phyloP scores from a whole-genome alignment of 2,329 filamentous ascomycete genomes.

The Aspergillus niger region DNA sequence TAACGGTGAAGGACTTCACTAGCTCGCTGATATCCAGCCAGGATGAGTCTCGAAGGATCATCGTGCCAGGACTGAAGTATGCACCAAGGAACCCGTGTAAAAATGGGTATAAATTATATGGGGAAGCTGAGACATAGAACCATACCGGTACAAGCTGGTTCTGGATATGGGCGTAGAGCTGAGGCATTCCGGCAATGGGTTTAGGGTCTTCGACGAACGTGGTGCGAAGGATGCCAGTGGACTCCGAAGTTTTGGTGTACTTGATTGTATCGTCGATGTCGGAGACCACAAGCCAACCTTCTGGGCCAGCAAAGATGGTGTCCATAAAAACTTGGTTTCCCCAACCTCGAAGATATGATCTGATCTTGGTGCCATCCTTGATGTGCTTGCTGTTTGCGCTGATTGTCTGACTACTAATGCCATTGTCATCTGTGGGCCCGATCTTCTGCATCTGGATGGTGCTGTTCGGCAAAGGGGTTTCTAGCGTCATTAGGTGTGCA shows the following conservation, averaged over 20 bases:
- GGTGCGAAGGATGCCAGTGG: constrained; percentile 75
- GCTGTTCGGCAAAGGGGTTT: constrained; percentile 57
- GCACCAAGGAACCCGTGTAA: constrained; percentile 71
- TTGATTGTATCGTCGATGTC: constrained; percentile 98
- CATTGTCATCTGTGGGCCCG: constrained; percentile 70
- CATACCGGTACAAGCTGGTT: constrained; percentile 66
- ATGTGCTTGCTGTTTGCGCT: constrained; percentile 51
- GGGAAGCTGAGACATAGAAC: constrained; percentile 92
- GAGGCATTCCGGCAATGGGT: constrained; percentile 78
- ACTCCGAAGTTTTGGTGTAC: constrained; percentile 77
- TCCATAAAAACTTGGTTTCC: constrained; percentile 58
- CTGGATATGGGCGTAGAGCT: constrained; percentile 72
- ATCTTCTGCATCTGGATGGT: constrained; percentile 54
- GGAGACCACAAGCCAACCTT: constrained; percentile 83
- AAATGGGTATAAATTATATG: constrained; percentile 92
- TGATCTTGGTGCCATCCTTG: constrained; percentile 53
- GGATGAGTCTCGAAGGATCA: constrained; percentile 80
- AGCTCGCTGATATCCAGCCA: constrained; percentile 84
- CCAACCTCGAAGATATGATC: constrained; percentile 31
- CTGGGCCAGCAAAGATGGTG: constrained; percentile 72
- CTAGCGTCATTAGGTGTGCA: constrained; percentile 66
- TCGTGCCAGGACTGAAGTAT: constrained; percentile 74
- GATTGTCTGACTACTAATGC: constrained; percentile 68
- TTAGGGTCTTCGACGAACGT: constrained; percentile 78
- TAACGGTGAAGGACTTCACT: constrained; percentile 74